Percentiles rank a stretch among this genome's conserved stretches.
These are phyloP conservation scores for Pelargonium myrrhifolium DNA, from an alignment of 441 rosid genomes.

Conservation along the genomic window DNA sequence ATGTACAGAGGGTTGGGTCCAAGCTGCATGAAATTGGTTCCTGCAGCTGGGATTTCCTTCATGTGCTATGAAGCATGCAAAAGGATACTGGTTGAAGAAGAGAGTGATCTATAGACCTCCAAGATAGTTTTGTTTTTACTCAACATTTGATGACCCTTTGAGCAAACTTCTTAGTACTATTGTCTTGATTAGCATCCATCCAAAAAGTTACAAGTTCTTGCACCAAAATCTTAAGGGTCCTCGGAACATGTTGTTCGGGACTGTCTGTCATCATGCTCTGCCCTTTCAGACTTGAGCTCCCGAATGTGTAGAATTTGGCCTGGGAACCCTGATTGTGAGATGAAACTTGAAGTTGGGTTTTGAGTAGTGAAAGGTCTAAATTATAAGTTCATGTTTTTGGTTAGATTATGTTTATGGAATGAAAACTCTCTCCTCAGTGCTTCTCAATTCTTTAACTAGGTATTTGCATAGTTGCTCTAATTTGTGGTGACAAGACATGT, in stretches of 20 bases:
- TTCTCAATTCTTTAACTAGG: too few species aligned
- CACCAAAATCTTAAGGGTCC: neutral
- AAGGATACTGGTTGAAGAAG: slow-evolving; percentile 68
- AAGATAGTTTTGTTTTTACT: neutral
- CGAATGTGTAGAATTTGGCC: neutral
- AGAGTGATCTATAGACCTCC: slow-evolving; percentile 17
- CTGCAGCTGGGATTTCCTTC: slow-evolving; percentile 97
- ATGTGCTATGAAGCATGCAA: slow-evolving; percentile 98
- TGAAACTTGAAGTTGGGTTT: neutral
- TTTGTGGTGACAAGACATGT: too few species aligned
- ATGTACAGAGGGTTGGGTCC: slow-evolving; percentile 90
- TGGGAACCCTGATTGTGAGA: neutral
- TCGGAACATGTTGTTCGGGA: neutral
- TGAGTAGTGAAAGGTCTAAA: neutral
- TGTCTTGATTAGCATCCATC: neutral
- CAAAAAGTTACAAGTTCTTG: neutral
- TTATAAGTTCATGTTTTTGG: neutral
- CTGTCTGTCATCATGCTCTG: neutral
- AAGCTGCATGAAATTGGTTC: slow-evolving; percentile 95
- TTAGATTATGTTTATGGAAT: neutral
- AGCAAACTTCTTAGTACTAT: neutral
- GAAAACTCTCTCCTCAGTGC: neutral
- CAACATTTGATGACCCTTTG: neutral
- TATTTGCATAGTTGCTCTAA: too few species aligned
- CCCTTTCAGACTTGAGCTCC: neutral